A percentile compares a stretch with the other conserved stretches of the same genome.
Conservation (phyloP, 164 flowering plant species). For the Kingdonia uniflora region DNA sequence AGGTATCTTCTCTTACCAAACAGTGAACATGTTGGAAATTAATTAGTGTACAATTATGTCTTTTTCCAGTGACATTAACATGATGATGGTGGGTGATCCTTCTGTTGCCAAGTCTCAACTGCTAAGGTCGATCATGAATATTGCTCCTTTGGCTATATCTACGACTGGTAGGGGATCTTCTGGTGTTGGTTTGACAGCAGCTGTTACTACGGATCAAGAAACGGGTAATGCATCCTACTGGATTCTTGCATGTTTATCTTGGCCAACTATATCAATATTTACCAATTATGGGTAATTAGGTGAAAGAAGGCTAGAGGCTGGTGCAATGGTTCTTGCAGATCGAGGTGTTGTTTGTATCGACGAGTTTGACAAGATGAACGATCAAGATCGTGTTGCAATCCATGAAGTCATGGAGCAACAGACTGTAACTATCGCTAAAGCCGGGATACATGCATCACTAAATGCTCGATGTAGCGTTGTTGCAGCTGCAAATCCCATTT, state of each 20-base stretch:
- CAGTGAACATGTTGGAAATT: neutral
- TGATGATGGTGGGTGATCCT: slow-evolving; percentile 99
- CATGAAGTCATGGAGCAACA: slow-evolving; percentile 99
- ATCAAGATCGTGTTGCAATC: slow-evolving; percentile 95
- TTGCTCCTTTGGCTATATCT: slow-evolving; percentile 96
- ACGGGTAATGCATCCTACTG: slow-evolving; percentile 41
- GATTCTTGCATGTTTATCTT: neutral
- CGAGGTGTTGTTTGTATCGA: slow-evolving; percentile 97
- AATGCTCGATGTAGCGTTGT: slow-evolving; percentile 99
- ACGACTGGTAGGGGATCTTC: slow-evolving; percentile 99
- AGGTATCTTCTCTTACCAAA: neutral
- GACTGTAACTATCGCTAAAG: slow-evolving; percentile 99
- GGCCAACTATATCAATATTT: neutral
- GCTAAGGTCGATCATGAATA: slow-evolving; percentile 91
- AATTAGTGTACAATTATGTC: neutral
- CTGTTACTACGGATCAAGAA: slow-evolving; percentile 98
- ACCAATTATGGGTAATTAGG: slow-evolving; percentile 31
- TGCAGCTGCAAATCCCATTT: slow-evolving; percentile 99
- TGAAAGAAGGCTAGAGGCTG: slow-evolving; percentile 96
- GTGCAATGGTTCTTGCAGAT: slow-evolving; percentile 99
- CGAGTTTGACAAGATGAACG: slow-evolving; percentile 99
- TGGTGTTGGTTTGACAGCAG: slow-evolving; percentile 99
- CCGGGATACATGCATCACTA: slow-evolving; percentile 97
- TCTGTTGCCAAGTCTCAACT: slow-evolving; percentile 99
- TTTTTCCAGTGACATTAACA: slow-evolving; percentile 76